Base-by-base conservation (phyloP, 2,329 filamentous ascomycete genomes). In the Cercospora sp. region DNA sequence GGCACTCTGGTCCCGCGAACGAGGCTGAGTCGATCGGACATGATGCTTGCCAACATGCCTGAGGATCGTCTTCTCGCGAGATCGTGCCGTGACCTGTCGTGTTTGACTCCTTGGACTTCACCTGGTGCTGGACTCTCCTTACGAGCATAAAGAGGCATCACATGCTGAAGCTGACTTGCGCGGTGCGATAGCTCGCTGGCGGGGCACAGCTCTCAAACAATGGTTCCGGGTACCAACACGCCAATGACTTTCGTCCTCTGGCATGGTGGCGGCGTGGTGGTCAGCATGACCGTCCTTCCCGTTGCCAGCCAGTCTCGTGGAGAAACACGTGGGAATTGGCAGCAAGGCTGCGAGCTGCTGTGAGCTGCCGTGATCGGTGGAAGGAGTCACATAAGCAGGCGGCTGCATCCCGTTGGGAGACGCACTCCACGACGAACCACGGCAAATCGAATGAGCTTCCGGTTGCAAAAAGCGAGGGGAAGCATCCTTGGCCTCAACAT, bases 11-110 rank as follows among this genome's bases (percentile, higher is more conserved):
- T 40, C 18, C 63, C 42, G 33, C 42, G n/a, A 51, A 28, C 40
- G 45, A 63, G 60, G 31, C 58, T 30, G 36, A 64, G 62, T 63
- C 58, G 68, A 69, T 68, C 58, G 55, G 31, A 30, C 60, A 45
- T 26, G 51, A 51, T 64, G 57, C 62, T 60, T 62, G 36, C 33
- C 16, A 31, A 33, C 20, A 57, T 68, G 67, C 67, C 67, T 68
- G 48, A 68, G 62, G 66, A 57, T 63, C 60, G 18, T 23, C 63
- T 31, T 45, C 30, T 23, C 20, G 45, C 60, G 60, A 63, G 28
- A 51, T 63, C 60, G 40, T 26, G 60, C 60, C 60, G 36, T 31
- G 36, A 30, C 16, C 42, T 18, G 26, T 40, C 30, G 31, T 26
- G 33, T 53, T 23, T 18, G 30, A 53, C 26, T 33, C 7, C 20